Evolutionary conservation across 2,329 filamentous ascomycete genomes (phyloP).

Genomic region (Madurella fahalii): DNA sequence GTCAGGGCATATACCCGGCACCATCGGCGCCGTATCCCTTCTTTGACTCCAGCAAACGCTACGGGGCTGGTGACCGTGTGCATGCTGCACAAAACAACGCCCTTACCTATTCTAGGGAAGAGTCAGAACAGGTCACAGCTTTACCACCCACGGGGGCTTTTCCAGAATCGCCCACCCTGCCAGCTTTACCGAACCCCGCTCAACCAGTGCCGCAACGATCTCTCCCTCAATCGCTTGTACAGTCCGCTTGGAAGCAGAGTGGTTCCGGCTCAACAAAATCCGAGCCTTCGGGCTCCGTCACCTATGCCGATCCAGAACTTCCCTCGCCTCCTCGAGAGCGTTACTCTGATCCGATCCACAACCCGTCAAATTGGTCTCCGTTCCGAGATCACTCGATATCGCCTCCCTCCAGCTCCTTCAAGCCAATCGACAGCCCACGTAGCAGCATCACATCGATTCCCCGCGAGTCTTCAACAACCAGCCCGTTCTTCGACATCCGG

Average conservation of each 20-base stretch:
- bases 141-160: not conserved
- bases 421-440: not conserved
- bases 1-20: too few relatives aligned
- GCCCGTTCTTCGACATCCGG: not conserved
- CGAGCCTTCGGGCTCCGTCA: not conserved
- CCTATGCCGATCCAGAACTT: not conserved
- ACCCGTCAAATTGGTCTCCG: not conserved
- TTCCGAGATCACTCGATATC: too few relatives aligned
- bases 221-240: conserved; percentile 4
- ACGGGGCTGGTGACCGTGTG: too few relatives aligned
- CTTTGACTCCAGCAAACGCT: too few relatives aligned
- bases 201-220: not conserved
- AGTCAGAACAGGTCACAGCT: too few relatives aligned
- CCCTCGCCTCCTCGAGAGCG: not conserved
- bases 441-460: not conserved
- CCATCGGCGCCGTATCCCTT: too few relatives aligned
- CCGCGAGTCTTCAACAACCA: not conserved
- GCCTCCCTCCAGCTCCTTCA: not conserved
- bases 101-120: too few relatives aligned
- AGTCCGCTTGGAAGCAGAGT: conserved; percentile 5
- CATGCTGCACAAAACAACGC: too few relatives aligned
- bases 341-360: not conserved
- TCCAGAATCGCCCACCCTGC: conserved; percentile 8
- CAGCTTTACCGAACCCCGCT: not conserved
- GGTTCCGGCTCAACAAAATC: conserved; percentile 6